A percentile compares a stretch with the other conserved stretches of the same genome.
phyloP scores from a whole-genome alignment of 148 eudicot genomes.

The Arbutus unedo region DNA sequence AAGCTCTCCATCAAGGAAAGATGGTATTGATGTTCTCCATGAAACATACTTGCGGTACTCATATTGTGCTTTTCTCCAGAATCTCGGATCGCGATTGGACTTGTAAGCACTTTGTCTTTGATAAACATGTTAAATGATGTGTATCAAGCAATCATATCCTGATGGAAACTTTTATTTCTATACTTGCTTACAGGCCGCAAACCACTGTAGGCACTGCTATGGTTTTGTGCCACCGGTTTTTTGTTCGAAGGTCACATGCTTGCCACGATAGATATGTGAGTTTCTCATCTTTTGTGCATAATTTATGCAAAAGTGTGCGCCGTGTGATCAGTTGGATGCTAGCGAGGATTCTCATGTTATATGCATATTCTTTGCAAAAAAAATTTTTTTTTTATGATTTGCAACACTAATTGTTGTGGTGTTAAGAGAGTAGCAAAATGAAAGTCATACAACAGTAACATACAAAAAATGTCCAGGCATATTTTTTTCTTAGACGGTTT shows the following conservation, averaged over 20 bases:
- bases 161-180: constrained; percentile 8
- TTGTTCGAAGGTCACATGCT: constrained; percentile 88
- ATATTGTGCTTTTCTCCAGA: constrained; percentile 86
- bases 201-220: constrained; percentile 92
- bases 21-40: constrained; percentile 78
- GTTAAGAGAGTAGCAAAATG: neutral
- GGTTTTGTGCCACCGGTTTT: constrained; percentile 97
- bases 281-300: constrained; percentile 20
- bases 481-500: neutral
- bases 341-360: neutral
- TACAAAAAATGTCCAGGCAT: neutral
- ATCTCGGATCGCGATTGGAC: constrained; percentile 74
- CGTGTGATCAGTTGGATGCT: neutral
- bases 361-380: neutral
- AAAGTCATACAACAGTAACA: too few relatives aligned
- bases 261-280: constrained; percentile 96
- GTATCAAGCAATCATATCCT: neutral
- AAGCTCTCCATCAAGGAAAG: constrained; percentile 92
- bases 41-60: constrained; percentile 82
- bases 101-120: constrained; percentile 49
- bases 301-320: neutral
- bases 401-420: neutral
- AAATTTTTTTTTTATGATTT: neutral
- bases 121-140: neutral
- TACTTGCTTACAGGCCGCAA: constrained; percentile 71